Conservation (phyloP, 768 basidiomycete genomes). For the Leccinum sublutescens region DNA sequence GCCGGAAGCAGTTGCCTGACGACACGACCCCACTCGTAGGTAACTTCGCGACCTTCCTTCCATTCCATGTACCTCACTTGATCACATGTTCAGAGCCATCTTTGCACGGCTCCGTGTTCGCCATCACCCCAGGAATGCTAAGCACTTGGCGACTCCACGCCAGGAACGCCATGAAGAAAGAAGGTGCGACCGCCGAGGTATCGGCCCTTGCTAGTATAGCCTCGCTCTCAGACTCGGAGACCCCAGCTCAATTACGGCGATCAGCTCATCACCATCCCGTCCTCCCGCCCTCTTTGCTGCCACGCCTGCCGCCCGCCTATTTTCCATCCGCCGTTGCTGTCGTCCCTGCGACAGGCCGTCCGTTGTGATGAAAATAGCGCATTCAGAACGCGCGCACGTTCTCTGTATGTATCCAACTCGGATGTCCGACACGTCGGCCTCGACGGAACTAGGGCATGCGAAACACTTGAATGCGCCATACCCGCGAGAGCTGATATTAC, state of each 20-base stretch:
- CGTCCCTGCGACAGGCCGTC: not conserved
- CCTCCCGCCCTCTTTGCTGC: slow-evolving; percentile 1
- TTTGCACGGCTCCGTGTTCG: slow-evolving; percentile 5
- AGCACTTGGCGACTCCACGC: slow-evolving; percentile 1
- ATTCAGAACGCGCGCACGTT: not conserved
- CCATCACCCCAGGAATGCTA: slow-evolving; percentile 12
- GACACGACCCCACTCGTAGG: slow-evolving; percentile 1
- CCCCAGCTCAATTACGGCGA: slow-evolving; percentile 9
- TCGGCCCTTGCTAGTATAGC: slow-evolving; percentile 8
- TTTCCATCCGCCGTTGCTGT: not conserved
- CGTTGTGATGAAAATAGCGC: slow-evolving; percentile 1
- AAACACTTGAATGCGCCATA: not conserved
- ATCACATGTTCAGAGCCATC: slow-evolving; percentile 6
- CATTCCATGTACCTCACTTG: slow-evolving; percentile 13
- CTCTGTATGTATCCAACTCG: not conserved
- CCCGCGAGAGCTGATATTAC: slow-evolving; percentile 5
- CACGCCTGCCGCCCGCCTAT: not conserved
- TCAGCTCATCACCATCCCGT: slow-evolving; percentile 4
- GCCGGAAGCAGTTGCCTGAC: slow-evolving; percentile 3
- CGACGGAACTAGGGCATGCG: slow-evolving; percentile 1
- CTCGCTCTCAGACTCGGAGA: not conserved
- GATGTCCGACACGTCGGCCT: not conserved
- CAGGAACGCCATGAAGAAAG: slow-evolving; percentile 7
- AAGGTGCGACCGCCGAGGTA: slow-evolving; percentile 19
- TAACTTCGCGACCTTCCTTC: slow-evolving; percentile 9